phyloP scores from a whole-genome alignment of 2,329 filamentous ascomycete species.

The Furcasterigmium sp. region DNA sequence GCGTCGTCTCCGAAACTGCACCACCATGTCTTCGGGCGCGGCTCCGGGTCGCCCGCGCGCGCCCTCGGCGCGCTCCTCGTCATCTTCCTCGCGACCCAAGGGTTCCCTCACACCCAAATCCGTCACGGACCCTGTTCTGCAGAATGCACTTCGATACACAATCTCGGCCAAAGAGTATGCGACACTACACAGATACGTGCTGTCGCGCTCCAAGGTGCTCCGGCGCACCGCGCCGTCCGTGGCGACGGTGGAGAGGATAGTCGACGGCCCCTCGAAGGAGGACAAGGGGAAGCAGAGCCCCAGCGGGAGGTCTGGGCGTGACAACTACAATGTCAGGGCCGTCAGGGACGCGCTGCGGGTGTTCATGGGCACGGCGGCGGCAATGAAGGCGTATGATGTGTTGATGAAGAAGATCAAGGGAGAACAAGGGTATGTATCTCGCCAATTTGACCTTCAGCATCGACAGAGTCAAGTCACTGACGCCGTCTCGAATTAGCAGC shows the following conservation, averaged over 20 bases:
- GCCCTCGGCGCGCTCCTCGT: slow-evolving; percentile 9
- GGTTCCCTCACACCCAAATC: slow-evolving; percentile 11
- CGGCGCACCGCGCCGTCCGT: slow-evolving; percentile 51
- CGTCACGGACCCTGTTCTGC: slow-evolving; percentile 62
- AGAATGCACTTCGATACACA: slow-evolving; percentile 82
- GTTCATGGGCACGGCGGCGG: slow-evolving; percentile 58
- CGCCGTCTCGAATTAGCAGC: slow-evolving; percentile 6
- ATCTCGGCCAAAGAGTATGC: slow-evolving; percentile 83
- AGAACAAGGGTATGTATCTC: slow-evolving; percentile 36
- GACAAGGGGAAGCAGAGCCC: slow-evolving; percentile 6
- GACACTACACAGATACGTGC: slow-evolving; percentile 73
- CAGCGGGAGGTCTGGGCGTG: slow-evolving; percentile 26
- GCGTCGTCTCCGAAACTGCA: too few relatives aligned
- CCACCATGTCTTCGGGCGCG: neutral
- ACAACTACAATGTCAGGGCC: slow-evolving; percentile 66
- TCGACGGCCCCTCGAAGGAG: slow-evolving; percentile 19
- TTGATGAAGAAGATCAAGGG: slow-evolving; percentile 43
- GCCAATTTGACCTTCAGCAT: neutral
- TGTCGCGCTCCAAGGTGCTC: slow-evolving; percentile 63
- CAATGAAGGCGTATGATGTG: slow-evolving; percentile 57
- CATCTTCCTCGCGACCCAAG: slow-evolving; percentile 9
- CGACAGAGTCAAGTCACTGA: slow-evolving; percentile 17
- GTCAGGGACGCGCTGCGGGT: slow-evolving; percentile 67
- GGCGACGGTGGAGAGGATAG: slow-evolving; percentile 47
- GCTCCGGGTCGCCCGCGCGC: neutral